A percentile compares a stretch with the other conserved stretches of the same genome.
phyloP scores from a whole-genome alignment of 2,329 filamentous ascomycete species.

The Cladosporium sp. region DNA sequence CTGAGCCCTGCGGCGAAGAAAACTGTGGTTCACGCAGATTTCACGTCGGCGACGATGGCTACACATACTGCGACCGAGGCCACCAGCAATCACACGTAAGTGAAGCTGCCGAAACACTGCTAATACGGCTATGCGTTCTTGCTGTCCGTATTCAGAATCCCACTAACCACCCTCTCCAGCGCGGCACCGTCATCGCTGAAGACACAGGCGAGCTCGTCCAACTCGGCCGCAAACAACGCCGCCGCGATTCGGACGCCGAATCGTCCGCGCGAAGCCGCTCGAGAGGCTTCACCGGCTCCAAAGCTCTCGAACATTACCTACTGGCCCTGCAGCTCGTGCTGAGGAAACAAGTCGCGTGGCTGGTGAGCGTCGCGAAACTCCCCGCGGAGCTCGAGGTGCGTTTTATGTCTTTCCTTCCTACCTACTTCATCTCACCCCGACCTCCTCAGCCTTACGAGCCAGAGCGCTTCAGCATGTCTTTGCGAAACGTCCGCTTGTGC shows the following conservation, averaged over 20 bases:
- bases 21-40: conserved; percentile 65
- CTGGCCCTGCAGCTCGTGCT: conserved; percentile 80
- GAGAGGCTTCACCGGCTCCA: conserved; percentile 51
- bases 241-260: conserved; percentile 26
- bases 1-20: conserved; percentile 24
- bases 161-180: conserved; percentile 16
- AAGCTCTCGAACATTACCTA: conserved; percentile 71
- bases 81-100: conserved; percentile 65
- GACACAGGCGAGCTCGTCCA: conserved; percentile 26
- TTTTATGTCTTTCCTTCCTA: not conserved
- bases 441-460: too few relatives aligned
- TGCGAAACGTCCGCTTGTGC: not conserved
- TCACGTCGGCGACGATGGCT: conserved; percentile 66
- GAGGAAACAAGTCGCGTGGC: conserved; percentile 70
- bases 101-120: not conserved
- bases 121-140: not conserved
- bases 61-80: conserved; percentile 72
- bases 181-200: conserved; percentile 27
- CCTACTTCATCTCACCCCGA: not conserved
- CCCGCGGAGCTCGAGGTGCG: conserved; percentile 65
- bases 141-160: not conserved
- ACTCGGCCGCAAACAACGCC: conserved; percentile 24
- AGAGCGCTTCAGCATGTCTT: too few relatives aligned
- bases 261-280: conserved; percentile 21
- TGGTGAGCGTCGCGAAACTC: conserved; percentile 61